These are phyloP conservation scores for Boeremia exigua DNA, from an alignment of 2,329 filamentous ascomycete genomes.

Conservation along the genomic window DNA sequence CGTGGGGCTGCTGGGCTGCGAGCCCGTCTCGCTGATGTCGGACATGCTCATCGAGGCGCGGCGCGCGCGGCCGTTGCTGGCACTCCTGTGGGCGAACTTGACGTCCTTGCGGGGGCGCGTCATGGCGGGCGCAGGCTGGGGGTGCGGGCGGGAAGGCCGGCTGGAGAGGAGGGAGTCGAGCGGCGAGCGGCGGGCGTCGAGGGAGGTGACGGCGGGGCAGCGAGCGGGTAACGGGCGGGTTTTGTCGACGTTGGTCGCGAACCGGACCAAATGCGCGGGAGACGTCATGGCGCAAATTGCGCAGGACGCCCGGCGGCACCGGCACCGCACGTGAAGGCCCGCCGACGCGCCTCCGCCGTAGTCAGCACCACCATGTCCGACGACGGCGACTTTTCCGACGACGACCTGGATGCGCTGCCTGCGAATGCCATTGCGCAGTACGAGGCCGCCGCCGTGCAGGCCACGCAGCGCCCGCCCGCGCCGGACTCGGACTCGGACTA, in stretches of 20 bases:
- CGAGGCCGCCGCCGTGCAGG: constrained; percentile 52
- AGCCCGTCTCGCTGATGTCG: constrained; percentile 68
- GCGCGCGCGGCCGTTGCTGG: constrained; percentile 59
- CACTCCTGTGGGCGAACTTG: constrained; percentile 63
- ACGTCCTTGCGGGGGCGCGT: constrained; percentile 61
- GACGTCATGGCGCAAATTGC: constrained; percentile 12
- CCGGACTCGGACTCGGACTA: constrained; percentile 45
- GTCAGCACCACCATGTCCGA: constrained; percentile 31
- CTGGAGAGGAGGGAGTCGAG: background rate
- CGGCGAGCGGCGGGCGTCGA: background rate
- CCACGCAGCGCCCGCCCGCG: constrained; percentile 45
- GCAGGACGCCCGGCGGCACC: too few relatives aligned
- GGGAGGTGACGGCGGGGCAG: background rate
- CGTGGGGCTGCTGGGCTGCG: constrained; percentile 58
- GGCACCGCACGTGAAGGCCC: too few relatives aligned
- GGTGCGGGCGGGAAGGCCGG: background rate
- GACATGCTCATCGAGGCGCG: constrained; percentile 74
- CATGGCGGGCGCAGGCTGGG: constrained; percentile 25
- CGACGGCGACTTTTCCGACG: constrained; percentile 51
- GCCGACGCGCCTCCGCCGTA: background rate
- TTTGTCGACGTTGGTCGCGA: background rate
- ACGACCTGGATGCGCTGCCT: constrained; percentile 54
- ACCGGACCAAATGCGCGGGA: constrained; percentile 12
- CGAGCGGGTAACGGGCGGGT: background rate
- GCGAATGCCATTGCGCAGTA: constrained; percentile 53